Conservation (phyloP, 805 yeast genomes). For the Yamadazyma sp. region DNA sequence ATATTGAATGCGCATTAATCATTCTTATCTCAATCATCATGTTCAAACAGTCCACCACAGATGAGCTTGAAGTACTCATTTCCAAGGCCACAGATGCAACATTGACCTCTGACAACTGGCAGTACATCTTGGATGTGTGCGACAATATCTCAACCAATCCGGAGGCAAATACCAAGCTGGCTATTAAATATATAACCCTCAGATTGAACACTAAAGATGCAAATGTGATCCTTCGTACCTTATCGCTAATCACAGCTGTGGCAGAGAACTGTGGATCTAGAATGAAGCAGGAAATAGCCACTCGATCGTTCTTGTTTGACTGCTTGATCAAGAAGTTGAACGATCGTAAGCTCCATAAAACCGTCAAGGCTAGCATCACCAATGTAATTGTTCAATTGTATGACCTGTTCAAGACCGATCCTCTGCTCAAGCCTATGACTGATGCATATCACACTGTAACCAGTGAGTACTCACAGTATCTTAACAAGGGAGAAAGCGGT, state of each 20-base stretch:
- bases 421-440: constrained; percentile 68
- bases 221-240: constrained; percentile 37
- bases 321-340: constrained; percentile 43
- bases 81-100: constrained; percentile 42
- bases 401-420: constrained; percentile 66
- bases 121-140: constrained; percentile 42
- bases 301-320: constrained; percentile 36
- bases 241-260: constrained; percentile 36
- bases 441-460: constrained; percentile 56
- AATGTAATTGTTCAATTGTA: constrained; percentile 70
- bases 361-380: constrained; percentile 63
- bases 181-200: constrained; percentile 24
- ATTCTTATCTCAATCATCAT: no score
- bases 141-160: constrained; percentile 39
- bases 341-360: constrained; percentile 58
- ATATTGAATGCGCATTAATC: no score
- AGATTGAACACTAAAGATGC: constrained; percentile 38
- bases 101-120: constrained; percentile 45
- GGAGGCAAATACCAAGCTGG: constrained; percentile 34
- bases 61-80: constrained; percentile 21
- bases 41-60: constrained; percentile 3
- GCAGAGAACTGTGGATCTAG: constrained; percentile 48
- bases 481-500: constrained; percentile 8
- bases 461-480: constrained; percentile 35
- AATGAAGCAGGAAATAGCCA: constrained; percentile 45